Evolutionary conservation across 2,329 filamentous ascomycete genomes (phyloP).

Genomic region (Alternaria triticina): DNA sequence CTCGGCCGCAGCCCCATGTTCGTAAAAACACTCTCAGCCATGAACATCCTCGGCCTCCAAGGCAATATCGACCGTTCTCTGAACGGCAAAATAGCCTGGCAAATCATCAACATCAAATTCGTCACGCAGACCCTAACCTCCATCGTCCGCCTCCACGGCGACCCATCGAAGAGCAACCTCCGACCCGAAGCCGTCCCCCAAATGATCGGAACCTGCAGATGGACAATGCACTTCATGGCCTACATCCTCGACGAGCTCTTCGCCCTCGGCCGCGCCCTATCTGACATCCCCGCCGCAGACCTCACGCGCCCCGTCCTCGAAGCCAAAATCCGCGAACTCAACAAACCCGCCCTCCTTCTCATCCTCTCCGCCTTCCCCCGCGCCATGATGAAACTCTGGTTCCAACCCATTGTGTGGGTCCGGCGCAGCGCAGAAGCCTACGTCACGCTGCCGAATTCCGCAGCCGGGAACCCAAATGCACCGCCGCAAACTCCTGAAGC

Average conservation of each 20-base stretch:
- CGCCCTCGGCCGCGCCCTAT: conserved; percentile 29
- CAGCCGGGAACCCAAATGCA: conserved; percentile 44
- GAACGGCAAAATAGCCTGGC: conserved; percentile 75
- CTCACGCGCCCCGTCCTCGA: conserved; percentile 48
- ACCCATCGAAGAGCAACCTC: conserved; percentile 56
- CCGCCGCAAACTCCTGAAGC: conserved; percentile 51
- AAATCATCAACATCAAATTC: conserved; percentile 76
- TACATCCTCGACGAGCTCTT: conserved; percentile 63
- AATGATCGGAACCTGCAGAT: conserved; percentile 73
- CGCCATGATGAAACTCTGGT: conserved; percentile 47
- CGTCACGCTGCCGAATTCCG: conserved; percentile 43
- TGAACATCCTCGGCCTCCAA: conserved; percentile 72
- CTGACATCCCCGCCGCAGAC: conserved; percentile 26
- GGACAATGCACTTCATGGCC: conserved; percentile 72
- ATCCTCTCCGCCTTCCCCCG: conserved; percentile 45
- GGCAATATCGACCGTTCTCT: conserved; percentile 60
- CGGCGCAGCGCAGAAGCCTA: conserved; percentile 33
- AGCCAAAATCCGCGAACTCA: conserved; percentile 35
- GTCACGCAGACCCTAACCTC: conserved; percentile 68
- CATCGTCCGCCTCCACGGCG: conserved; percentile 52
- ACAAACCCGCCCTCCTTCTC: conserved; percentile 43
- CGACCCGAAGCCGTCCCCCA: conserved; percentile 44
- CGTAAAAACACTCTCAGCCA: conserved; percentile 77
- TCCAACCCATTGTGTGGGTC: conserved; percentile 40
- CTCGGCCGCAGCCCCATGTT: conserved; percentile 67